Base-by-base conservation (phyloP, 345 rosid species). In the Brassica cretica region DNA sequence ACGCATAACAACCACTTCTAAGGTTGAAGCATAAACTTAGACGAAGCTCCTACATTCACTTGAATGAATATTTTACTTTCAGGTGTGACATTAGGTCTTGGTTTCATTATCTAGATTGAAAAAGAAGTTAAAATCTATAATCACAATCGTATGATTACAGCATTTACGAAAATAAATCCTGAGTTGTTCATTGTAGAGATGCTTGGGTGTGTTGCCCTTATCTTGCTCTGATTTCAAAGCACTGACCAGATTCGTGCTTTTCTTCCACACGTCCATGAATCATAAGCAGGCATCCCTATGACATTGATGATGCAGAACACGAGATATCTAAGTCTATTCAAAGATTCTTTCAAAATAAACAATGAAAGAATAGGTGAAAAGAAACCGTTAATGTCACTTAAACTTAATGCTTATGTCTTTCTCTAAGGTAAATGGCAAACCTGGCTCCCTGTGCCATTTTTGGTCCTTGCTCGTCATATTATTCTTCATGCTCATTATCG, bases 201-300 rank as follows among this genome's bases (percentile, higher is more conserved):
- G 71, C 90, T 92, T 77, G 91, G 74, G 18, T 79, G 88, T 64
- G 76, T 74, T 67, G 49, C 14, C 49, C 49, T 41, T 41, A 14
- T 10, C 49, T 41, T 41, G 87, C 78, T 87, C 87, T 98, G 19
- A 91, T 85, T 71, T 93, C 99, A 79, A 90, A 83, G 98, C 98
- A 91, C 71, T 90, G 96, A 71, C 98, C 98, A 37, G 86, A 86
- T 86, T 90, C 99, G 71, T 91, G 96, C 85, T 95, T 95, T 89
- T 88, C 84, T 87, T 91, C 99, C 98, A 95, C 76, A 95, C 24
- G 24, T 21, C 24, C 24, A 21, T 21, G 24, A 21, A 21, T 21
- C 24, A 91, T 58, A 83, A 61, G 76, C 96, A 90, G 14, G 99
- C 99, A 78, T 93, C 90, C 91, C 97, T 95, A 79, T 84, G 39